Evolutionary conservation across 2,329 filamentous ascomycete species (phyloP).

Genomic region (Botrytis cinerea): DNA sequence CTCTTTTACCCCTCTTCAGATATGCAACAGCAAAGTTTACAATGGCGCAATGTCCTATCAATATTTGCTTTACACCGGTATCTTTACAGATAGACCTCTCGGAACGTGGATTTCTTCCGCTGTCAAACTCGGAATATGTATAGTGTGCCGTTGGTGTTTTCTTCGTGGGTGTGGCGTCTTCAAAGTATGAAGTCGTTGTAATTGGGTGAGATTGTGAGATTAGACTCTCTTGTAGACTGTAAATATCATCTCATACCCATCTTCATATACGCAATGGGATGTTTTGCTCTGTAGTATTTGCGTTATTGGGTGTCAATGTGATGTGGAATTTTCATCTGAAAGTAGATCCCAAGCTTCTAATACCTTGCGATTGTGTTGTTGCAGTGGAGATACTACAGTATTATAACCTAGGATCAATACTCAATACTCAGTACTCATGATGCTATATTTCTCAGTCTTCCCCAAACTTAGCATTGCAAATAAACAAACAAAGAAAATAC

Average conservation of each 20-base stretch:
- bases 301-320: neutral
- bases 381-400: neutral
- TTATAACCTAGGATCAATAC: neutral
- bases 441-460: neutral
- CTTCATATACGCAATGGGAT: neutral
- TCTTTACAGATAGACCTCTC: neutral
- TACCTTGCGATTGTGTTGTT: neutral
- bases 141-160: accelerated
- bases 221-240: neutral
- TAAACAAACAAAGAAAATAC: neutral
- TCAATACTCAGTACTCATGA: neutral
- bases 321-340: neutral
- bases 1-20: slow-evolving; percentile 7
- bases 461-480: neutral
- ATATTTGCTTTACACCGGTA: neutral
- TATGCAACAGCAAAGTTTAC: neutral
- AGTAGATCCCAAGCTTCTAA: neutral
- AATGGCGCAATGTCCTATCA: neutral
- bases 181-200: neutral
- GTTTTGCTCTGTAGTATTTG: neutral
- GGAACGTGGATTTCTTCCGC: neutral
- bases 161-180: neutral
- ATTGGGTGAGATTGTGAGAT: neutral
- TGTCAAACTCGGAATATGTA: neutral
- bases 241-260: neutral